These are phyloP conservation scores for Pleoardoris graminearum DNA, from an alignment of 2,329 filamentous ascomycete genomes.

Conservation along the genomic window DNA sequence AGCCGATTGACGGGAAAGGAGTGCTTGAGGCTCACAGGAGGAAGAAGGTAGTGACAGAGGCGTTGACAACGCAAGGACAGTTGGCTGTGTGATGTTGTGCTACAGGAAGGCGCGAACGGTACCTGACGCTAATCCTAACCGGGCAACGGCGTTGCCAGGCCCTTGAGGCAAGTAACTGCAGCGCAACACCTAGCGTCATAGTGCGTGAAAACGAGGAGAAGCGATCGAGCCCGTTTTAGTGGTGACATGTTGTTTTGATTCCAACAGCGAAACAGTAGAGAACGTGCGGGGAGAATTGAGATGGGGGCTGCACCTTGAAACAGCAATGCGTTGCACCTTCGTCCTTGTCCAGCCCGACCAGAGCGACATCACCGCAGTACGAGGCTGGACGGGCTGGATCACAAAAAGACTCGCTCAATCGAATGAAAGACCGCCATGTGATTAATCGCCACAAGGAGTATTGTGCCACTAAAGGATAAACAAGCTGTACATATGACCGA, in stretches of 20 bases:
- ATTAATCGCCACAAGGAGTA: not conserved
- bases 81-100: not conserved
- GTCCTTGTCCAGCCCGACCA: constrained; percentile 1
- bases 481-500: not conserved
- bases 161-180: not conserved
- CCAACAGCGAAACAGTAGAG: constrained; percentile 1
- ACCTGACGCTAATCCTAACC: constrained; percentile 4
- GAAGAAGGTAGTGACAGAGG: constrained; percentile 1
- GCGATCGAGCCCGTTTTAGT: not conserved
- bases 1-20: constrained; percentile 3
- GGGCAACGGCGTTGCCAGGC: not conserved
- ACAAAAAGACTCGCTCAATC: not conserved
- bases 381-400: not conserved
- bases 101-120: constrained; percentile 3
- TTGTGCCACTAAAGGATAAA: not conserved
- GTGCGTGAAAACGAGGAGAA: not conserved
- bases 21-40: not conserved
- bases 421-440: not conserved
- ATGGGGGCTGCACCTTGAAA: constrained; percentile 4
- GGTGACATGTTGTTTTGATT: not conserved
- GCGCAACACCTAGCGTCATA: constrained; percentile 1
- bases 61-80: constrained; percentile 1
- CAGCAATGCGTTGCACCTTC: constrained; percentile 6
- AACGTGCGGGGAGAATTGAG: constrained; percentile 1
- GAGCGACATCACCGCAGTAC: not conserved